Evolutionary conservation across 345 rosid genomes (phyloP), one percentile per base, ranked within the genome.

Genomic region (Syzygium jambos): DNA sequence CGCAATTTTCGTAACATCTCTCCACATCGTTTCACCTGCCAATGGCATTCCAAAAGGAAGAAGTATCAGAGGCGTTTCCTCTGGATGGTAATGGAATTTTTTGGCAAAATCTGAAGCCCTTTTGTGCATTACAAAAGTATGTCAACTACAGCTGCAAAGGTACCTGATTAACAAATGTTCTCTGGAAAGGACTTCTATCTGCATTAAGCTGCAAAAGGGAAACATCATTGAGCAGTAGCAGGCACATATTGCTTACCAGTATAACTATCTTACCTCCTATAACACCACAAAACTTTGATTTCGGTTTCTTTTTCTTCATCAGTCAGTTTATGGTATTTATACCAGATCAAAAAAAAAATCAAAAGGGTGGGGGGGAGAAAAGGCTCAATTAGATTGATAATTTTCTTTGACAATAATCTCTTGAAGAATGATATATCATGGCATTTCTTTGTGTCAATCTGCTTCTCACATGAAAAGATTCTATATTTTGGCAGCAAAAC

Each of bases 121-220:
- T 84, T 84, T 84, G 61, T 52, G 25, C 46, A 84, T 46, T 84
- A 84, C 46, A 52, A 52, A n/a, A 84, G 41, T 51, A 52, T 16
- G 25, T 46, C 63, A 84, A 84, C 59, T 23, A 84, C n/a, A 29
- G 59, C 52, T 30, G 15, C 23, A 41, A 34, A 49, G 5, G 80
- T 93, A 97, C 99, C 99, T 97, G 99, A 89, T 93, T 97, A 88
- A 94, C 99, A 93, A 97, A 97, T 59, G 98, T 96, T 86, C 99
- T 91, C 85, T 96, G 99, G 86, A 96, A 97, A 52, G 99, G 99
- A 87, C 98, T 97, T 91, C 95, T 97, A 89, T 95, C 98, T 25
- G 91, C 94, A 93, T 96, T 97, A 65, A 97, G 92, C 99, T 97
- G 98, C 91, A 89, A 90, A 43, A 53, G 14, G 41, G 85, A n/a